Evolutionary conservation across 2,329 filamentous ascomycete genomes (phyloP).

Genomic region (Bipolaris zeicola): DNA sequence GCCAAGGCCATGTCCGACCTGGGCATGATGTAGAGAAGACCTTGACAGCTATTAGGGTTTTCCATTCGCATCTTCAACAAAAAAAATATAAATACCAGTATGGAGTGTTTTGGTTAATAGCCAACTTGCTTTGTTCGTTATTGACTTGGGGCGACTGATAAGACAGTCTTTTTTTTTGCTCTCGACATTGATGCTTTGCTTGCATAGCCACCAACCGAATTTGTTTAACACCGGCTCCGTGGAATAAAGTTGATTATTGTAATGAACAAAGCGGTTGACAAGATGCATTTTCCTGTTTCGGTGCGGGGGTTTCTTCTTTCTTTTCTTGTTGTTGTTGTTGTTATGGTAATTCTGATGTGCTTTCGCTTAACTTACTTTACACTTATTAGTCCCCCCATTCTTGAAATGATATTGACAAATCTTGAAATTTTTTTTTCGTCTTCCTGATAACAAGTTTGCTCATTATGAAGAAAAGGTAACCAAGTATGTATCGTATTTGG

Average conservation of each 20-base stretch:
- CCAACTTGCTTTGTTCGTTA: not conserved
- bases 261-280: not conserved
- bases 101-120: not conserved
- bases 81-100: conserved; percentile 4
- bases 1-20: conserved; percentile 64
- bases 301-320: not conserved
- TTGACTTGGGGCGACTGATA: not conserved
- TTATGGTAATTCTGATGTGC: not conserved
- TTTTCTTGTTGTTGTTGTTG: not conserved
- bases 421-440: no score
- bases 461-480: no score
- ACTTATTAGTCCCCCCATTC: no score
- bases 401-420: no score
- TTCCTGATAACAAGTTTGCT: no score
- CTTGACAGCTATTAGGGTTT: not conserved
- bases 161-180: not conserved
- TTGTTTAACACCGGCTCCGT: not conserved
- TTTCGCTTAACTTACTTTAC: not conserved
- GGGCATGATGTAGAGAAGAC: conserved; percentile 27
- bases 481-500: no score
- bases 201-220: not conserved
- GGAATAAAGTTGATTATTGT: not conserved
- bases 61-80: conserved; percentile 14
- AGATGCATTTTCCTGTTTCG: not conserved
- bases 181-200: not conserved